phyloP scores from a whole-genome alignment of 1,284 basidiomycete genomes.

The Ganoderma sp. region DNA sequence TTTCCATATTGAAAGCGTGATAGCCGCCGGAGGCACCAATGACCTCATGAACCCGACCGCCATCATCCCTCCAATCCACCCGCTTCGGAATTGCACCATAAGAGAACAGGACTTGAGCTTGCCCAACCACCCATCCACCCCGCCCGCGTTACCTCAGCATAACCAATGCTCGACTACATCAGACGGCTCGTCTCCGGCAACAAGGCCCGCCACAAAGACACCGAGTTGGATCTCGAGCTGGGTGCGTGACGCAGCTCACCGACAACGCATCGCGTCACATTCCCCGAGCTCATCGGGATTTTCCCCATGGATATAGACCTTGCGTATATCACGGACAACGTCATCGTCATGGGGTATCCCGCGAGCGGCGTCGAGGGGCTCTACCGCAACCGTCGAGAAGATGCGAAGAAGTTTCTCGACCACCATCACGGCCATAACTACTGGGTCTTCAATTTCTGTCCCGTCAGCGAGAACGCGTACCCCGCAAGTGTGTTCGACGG shows the following conservation, averaged over 20 bases:
- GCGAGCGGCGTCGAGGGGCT: slow-evolving; percentile 80
- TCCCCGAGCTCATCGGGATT: not conserved
- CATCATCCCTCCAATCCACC: not conserved
- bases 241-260: slow-evolving; percentile 42
- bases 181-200: slow-evolving; percentile 74
- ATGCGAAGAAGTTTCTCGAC: slow-evolving; percentile 81
- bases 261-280: not conserved
- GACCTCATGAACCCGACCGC: not conserved
- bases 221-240: slow-evolving; percentile 71
- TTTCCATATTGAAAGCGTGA: not conserved
- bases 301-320: slow-evolving; percentile 56
- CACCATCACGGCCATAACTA: slow-evolving; percentile 77
- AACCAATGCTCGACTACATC: slow-evolving; percentile 64
- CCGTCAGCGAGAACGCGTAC: slow-evolving; percentile 76
- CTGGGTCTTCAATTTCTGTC: slow-evolving; percentile 90
- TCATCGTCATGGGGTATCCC: slow-evolving; percentile 92
- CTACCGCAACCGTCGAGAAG: slow-evolving; percentile 82
- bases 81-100: not conserved
- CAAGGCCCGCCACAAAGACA: slow-evolving; percentile 82
- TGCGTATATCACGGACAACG: slow-evolving; percentile 80
- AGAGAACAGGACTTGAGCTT: not conserved
- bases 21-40: not conserved
- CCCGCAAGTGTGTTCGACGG: slow-evolving; percentile 64
- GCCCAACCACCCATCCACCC: not conserved
- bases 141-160: not conserved